Conservation (phyloP, 768 basidiomycete species). For the Termitomyces sp. region DNA sequence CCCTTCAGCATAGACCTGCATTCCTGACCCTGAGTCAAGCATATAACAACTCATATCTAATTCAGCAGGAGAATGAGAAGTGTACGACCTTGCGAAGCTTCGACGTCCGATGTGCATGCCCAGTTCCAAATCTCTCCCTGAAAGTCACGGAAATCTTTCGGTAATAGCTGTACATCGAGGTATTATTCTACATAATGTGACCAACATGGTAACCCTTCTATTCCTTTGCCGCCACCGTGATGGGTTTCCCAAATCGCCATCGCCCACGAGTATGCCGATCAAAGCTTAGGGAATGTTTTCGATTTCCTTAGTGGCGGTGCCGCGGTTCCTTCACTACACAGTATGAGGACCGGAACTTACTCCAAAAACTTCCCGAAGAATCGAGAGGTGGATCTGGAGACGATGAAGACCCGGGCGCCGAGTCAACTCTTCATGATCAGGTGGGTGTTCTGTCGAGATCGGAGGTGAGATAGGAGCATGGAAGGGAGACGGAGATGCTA, state of each 20-base stretch:
- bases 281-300: slow-evolving; percentile 24
- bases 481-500: background rate
- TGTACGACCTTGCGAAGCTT: background rate
- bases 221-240: background rate
- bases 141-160: too few species aligned
- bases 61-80: background rate
- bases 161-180: too few species aligned
- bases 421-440: slow-evolving; percentile 36
- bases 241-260: background rate
- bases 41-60: background rate
- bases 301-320: slow-evolving; percentile 24
- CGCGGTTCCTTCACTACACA: slow-evolving; percentile 36
- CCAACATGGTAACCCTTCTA: background rate
- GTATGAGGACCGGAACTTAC: slow-evolving; percentile 31
- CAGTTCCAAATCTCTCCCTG: too few species aligned
- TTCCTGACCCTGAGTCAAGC: too few species aligned
- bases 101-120: too few species aligned
- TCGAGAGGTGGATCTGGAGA: slow-evolving; percentile 22
- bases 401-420: slow-evolving; percentile 40
- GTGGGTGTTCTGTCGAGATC: slow-evolving; percentile 28
- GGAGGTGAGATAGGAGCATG: background rate
- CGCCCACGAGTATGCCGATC: background rate
- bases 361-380: slow-evolving; percentile 32
- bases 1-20: background rate
- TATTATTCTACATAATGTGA: background rate